A percentile compares a stretch with the other conserved stretches of the same genome.
Conservation (phyloP, 2,329 filamentous ascomycete species). For the Hypomyces perniciosus region DNA sequence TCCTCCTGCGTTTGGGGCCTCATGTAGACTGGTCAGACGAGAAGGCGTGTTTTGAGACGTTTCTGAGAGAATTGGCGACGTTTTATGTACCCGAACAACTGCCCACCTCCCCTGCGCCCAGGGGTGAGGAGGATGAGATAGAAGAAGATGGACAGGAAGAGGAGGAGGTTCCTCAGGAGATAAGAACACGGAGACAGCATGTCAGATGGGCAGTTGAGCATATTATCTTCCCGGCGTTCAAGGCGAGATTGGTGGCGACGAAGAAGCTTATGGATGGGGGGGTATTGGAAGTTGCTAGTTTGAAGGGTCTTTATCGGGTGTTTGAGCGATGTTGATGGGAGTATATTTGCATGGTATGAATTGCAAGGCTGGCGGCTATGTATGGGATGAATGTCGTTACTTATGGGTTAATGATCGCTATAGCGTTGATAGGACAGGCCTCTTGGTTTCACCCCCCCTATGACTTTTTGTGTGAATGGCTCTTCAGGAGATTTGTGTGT, state of each 20-base stretch:
- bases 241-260: conserved; percentile 75
- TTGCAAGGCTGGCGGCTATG: not conserved
- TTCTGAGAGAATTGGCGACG: conserved; percentile 77
- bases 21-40: conserved; percentile 83
- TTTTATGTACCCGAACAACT: conserved; percentile 89
- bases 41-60: conserved; percentile 75
- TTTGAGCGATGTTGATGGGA: conserved; percentile 78
- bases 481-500: too few species aligned
- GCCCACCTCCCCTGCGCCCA: conserved; percentile 41
- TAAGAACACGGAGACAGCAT: conserved; percentile 58
- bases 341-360: not conserved
- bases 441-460: too few species aligned
- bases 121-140: not conserved
- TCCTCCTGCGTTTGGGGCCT: conserved; percentile 81
- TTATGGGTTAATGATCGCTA: not conserved
- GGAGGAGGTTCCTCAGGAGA: conserved; percentile 38
- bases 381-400: not conserved
- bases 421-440: not conserved
- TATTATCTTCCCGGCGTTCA: conserved; percentile 84
- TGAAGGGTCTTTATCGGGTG: conserved; percentile 88
- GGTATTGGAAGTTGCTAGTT: conserved; percentile 79
- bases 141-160: not conserved
- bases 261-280: conserved; percentile 65
- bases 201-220: conserved; percentile 75
- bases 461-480: too few species aligned